Conservation (phyloP, 1,284 basidiomycete species). For the Pseudozyma thailandica region DNA sequence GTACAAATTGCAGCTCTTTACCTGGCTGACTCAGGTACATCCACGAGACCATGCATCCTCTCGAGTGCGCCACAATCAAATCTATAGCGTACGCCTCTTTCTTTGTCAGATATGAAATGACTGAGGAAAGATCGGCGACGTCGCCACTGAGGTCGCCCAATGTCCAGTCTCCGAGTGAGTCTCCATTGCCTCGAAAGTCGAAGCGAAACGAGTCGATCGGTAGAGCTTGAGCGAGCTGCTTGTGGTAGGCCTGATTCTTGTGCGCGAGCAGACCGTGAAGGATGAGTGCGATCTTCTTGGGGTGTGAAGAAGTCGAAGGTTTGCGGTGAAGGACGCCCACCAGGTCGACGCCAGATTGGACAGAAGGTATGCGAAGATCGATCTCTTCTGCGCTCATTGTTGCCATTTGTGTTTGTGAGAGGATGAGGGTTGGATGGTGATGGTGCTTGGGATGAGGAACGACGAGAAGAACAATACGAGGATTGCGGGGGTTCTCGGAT, state of each 20-base stretch:
- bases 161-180: slow-evolving; percentile 25
- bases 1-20: slow-evolving; percentile 14
- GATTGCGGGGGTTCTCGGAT: too few relatives aligned
- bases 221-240: slow-evolving; percentile 74
- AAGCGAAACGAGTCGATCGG: slow-evolving; percentile 83
- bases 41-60: slow-evolving; percentile 33
- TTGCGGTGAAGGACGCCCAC: slow-evolving; percentile 27
- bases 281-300: slow-evolving; percentile 38
- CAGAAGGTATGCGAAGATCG: slow-evolving; percentile 22
- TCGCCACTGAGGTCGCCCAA: slow-evolving; percentile 28
- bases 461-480: too few relatives aligned
- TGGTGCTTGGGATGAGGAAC: not conserved
- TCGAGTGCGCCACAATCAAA: slow-evolving; percentile 31
- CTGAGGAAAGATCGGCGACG: slow-evolving; percentile 27
- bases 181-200: slow-evolving; percentile 74
- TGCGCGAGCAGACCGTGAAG: slow-evolving; percentile 56
- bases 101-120: slow-evolving; percentile 20
- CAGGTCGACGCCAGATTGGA: slow-evolving; percentile 12
- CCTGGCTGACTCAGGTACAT: slow-evolving; percentile 19
- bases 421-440: not conserved
- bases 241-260: slow-evolving; percentile 80
- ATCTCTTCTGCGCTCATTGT: slow-evolving; percentile 11
- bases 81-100: slow-evolving; percentile 14
- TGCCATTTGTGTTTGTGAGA: not conserved
- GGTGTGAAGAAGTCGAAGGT: not conserved